phyloP scores from a whole-genome alignment of 345 rosid genomes.

The Pugionium cornutum region DNA sequence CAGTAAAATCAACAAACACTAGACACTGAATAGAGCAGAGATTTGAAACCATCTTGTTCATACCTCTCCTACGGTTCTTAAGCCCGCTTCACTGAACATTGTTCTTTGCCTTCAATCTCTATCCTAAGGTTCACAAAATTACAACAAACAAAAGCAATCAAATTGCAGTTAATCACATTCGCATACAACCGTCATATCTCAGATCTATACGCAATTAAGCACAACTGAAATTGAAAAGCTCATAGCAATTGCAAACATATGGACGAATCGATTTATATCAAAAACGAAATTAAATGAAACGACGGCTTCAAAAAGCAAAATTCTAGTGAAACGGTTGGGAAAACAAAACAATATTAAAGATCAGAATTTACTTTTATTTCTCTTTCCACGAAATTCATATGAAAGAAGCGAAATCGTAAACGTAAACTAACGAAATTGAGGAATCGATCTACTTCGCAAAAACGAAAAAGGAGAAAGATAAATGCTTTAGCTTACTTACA shows the following conservation, averaged over 20 bases:
- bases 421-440: slow-evolving; percentile 25
- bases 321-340: slow-evolving; percentile 11
- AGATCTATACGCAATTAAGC: background rate
- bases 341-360: background rate
- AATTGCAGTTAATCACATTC: slow-evolving; percentile 15
- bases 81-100: slow-evolving; percentile 40
- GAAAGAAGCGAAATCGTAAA: slow-evolving; percentile 31
- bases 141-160: background rate
- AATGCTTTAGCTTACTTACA: slow-evolving; percentile 38
- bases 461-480: background rate
- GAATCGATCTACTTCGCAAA: slow-evolving; percentile 20
- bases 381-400: slow-evolving; percentile 27
- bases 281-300: slow-evolving; percentile 10
- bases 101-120: background rate
- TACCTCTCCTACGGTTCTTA: slow-evolving; percentile 40
- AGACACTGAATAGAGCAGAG: background rate
- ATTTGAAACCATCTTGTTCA: background rate
- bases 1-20: slow-evolving; percentile 6
- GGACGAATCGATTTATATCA: background rate
- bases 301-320: slow-evolving; percentile 13
- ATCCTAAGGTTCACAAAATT: background rate
- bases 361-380: background rate
- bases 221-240: background rate
- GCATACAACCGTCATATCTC: slow-evolving; percentile 2
- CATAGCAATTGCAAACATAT: background rate